Base-by-base conservation (phyloP, 768 basidiomycete genomes). In the Xanthoconium stramineum region DNA sequence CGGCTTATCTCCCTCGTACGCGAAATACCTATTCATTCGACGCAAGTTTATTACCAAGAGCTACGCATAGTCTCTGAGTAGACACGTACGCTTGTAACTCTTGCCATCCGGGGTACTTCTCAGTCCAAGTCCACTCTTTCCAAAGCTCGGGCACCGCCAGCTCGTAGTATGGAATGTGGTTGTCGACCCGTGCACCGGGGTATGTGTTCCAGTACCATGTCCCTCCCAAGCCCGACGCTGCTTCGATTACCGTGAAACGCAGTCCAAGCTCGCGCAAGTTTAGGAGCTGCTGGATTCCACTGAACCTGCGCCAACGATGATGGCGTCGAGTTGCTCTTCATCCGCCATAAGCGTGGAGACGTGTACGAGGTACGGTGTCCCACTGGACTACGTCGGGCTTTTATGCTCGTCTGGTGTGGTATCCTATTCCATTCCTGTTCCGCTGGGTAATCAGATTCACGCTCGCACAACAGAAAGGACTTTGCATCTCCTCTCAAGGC, bases 291-390 rank as follows among this genome's bases (percentile, higher is more conserved):
- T 59, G 17, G 6, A 62, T 28, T 10, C 62, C 61, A 7, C 62
- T 55, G 4, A 64, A 63, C 62, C 62, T 20, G 46, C 62, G 3
- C 62, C 62, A 20, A 63, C 39, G 35, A 63, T 56, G 46, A 63
- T 48, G 11, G 55, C 55, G 33, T 63, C 62, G 19, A 46, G 53
- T 1, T 32, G 37, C 13, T 63, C 61, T 37, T 52, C 50, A n/a
- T 28, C 13, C 14, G 29, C 9, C 55, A 56, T 52, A 24, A 24
- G 24, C 24, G 24, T 24, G 24, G 24, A 4, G 24, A 24, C 2
- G 24, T 24, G 24, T 24, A 24, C 4, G 24, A 24, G 24, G 24
- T 24, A 24, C 4, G 24, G 24, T 24, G 24, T 24, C 24, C 24
- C 24, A 24, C 24, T 24, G 24, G 24, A 24, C 24, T 24, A 24